Evolutionary conservation across 139 green algal species (phyloP).

Genomic region (Trebouxia sp.): DNA sequence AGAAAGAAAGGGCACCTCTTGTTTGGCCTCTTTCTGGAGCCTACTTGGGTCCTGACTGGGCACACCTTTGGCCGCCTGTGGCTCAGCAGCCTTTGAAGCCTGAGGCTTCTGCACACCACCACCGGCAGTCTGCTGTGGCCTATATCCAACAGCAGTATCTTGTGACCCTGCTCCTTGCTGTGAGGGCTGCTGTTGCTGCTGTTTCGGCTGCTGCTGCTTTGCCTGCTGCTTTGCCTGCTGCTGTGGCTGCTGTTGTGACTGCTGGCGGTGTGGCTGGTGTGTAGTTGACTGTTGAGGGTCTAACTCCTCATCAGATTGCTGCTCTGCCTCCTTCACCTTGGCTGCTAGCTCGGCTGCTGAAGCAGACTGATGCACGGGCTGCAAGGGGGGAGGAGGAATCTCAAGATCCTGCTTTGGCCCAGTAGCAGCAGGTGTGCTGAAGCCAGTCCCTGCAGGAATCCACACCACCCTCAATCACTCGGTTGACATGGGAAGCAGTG

Average conservation of each 20-base stretch:
- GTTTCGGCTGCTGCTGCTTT: not conserved
- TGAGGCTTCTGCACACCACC: not conserved
- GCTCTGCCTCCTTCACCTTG: not conserved
- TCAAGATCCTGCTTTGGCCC: not conserved
- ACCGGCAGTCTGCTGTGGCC: not conserved
- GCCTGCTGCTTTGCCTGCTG: too few species aligned
- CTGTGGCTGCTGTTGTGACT: not conserved
- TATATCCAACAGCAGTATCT: not conserved
- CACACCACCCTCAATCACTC: too few species aligned
- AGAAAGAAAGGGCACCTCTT: not conserved
- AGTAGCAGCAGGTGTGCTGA: not conserved
- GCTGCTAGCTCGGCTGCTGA: conserved; percentile 16
- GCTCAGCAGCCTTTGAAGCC: not conserved
- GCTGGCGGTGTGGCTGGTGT: too few species aligned
- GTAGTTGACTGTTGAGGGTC: too few species aligned
- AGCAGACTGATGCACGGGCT: not conserved
- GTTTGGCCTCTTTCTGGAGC: not conserved
- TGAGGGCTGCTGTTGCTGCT: not conserved
- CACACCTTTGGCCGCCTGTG: not conserved
- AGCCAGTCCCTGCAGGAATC: not conserved
- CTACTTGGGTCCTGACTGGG: not conserved
- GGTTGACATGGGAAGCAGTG: too few species aligned
- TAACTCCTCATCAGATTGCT: not conserved
- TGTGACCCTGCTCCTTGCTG: not conserved
- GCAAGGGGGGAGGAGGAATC: conserved; percentile 3